Evolutionary conservation across 805 yeast genomes (phyloP).

Genomic region (Naumovozyma baii): DNA sequence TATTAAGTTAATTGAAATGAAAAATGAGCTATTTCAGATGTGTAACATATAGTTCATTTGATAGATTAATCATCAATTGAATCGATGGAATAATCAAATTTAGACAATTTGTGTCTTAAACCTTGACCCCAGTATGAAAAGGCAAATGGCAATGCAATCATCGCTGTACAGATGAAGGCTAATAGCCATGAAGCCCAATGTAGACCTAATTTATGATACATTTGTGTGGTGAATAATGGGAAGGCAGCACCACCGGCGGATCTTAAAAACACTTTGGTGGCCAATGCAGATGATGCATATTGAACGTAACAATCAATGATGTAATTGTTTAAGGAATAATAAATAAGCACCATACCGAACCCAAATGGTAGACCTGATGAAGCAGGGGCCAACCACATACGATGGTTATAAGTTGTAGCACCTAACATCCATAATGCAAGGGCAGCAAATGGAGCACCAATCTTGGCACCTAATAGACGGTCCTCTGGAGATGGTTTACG

Average conservation of each 20-base stretch:
- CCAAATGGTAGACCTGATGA: slow-evolving; percentile 76
- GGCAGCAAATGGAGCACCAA: slow-evolving; percentile 77
- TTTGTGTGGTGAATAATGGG: slow-evolving; percentile 72
- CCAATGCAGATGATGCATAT: slow-evolving; percentile 71
- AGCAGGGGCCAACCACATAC: slow-evolving; percentile 74
- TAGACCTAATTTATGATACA: slow-evolving; percentile 64
- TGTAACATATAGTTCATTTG: too few species aligned
- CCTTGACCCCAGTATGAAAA: slow-evolving; percentile 58
- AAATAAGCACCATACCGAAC: slow-evolving; percentile 65
- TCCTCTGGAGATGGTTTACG: slow-evolving; percentile 72
- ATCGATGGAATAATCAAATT: slow-evolving; percentile 47
- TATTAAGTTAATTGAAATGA: too few species aligned
- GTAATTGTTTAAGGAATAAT: slow-evolving; percentile 69
- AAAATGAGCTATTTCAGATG: too few species aligned
- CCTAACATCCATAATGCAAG: slow-evolving; percentile 72
- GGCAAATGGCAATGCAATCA: slow-evolving; percentile 63
- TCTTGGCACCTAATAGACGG: slow-evolving; percentile 69
- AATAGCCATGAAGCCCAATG: slow-evolving; percentile 76
- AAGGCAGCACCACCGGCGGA: slow-evolving; percentile 82
- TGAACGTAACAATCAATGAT: slow-evolving; percentile 84
- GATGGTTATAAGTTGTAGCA: slow-evolving; percentile 60
- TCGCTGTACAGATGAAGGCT: slow-evolving; percentile 68
- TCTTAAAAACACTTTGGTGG: slow-evolving; percentile 72
- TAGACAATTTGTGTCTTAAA: slow-evolving; percentile 56
- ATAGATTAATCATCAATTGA: slow-evolving; percentile 14